phyloP scores from a whole-genome alignment of 2,329 filamentous ascomycete genomes.

The Fusarium pseudonygamai region DNA sequence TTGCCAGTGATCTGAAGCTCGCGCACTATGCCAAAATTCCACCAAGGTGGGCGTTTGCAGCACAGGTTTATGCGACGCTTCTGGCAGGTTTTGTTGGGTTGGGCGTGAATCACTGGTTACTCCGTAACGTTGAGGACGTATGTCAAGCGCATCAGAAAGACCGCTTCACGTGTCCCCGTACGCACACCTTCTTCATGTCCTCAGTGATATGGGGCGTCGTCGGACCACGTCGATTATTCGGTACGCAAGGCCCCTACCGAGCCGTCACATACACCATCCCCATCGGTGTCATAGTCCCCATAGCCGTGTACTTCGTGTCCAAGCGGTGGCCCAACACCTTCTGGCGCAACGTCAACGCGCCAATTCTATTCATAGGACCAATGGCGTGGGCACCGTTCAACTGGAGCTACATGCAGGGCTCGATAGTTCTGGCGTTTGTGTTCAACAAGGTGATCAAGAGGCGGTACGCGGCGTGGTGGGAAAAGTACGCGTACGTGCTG shows the following conservation, averaged over 20 bases:
- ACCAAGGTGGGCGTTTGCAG: conserved; percentile 63
- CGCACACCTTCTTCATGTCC: conserved; percentile 66
- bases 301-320: conserved; percentile 22
- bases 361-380: conserved; percentile 38
- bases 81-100: conserved; percentile 66
- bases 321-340: conserved; percentile 35
- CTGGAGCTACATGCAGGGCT: conserved; percentile 42
- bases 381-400: conserved; percentile 42
- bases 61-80: conserved; percentile 62
- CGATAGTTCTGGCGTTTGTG: conserved; percentile 33
- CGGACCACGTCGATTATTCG: conserved; percentile 71
- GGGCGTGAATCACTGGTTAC: conserved; percentile 68
- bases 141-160: conserved; percentile 62
- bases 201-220: conserved; percentile 75
- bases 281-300: conserved; percentile 28
- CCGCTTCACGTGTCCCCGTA: conserved; percentile 61
- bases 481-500: conserved; percentile 44
- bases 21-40: conserved; percentile 71
- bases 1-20: conserved; percentile 68
- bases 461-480: conserved; percentile 41
- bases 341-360: conserved; percentile 38
- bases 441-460: conserved; percentile 42
- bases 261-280: conserved; percentile 34
- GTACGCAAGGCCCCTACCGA: conserved; percentile 26
- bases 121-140: conserved; percentile 64